A percentile compares a stretch with the other conserved stretches of the same genome.
These are phyloP conservation scores for Boletellus sp. DNA, from an alignment of 768 basidiomycete genomes.

Conservation along the genomic window DNA sequence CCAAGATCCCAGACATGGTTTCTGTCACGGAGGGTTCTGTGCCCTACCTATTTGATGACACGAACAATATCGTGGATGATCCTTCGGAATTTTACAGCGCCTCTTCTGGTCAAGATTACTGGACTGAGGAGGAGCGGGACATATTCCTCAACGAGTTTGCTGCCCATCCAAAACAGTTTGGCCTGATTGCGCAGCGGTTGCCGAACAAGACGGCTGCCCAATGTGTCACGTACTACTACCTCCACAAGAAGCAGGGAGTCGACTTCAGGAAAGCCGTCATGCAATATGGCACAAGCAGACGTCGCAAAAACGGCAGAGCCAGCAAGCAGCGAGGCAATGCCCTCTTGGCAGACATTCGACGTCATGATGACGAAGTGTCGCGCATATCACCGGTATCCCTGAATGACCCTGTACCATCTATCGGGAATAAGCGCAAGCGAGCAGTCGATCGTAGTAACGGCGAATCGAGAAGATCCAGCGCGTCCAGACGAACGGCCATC, in stretches of 20 bases:
- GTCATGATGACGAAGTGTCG: slow-evolving; percentile 56
- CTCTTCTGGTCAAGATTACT: slow-evolving; percentile 71
- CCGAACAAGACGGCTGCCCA: slow-evolving; percentile 83
- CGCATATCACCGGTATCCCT: slow-evolving; percentile 22
- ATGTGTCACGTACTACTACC: slow-evolving; percentile 92
- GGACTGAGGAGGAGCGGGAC: slow-evolving; percentile 82
- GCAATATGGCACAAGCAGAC: slow-evolving; percentile 62
- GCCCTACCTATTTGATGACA: slow-evolving; percentile 74
- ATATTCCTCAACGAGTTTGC: slow-evolving; percentile 80
- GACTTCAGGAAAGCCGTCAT: slow-evolving; percentile 78
- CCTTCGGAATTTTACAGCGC: slow-evolving; percentile 75
- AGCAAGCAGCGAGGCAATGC: slow-evolving; percentile 82
- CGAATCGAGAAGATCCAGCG: slow-evolving; percentile 33
- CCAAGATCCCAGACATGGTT: slow-evolving; percentile 88
- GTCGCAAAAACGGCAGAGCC: slow-evolving; percentile 52
- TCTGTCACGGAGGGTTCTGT: slow-evolving; percentile 59
- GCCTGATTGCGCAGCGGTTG: slow-evolving; percentile 77
- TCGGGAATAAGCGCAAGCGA: slow-evolving; percentile 41
- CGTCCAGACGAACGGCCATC: slow-evolving; percentile 37
- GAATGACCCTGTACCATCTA: slow-evolving; percentile 26
- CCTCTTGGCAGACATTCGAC: slow-evolving; percentile 73
- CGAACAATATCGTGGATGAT: slow-evolving; percentile 74
- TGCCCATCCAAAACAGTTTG: slow-evolving; percentile 90
- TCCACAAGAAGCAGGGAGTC: slow-evolving; percentile 86
- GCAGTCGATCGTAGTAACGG: slow-evolving; percentile 27